Conservation (phyloP, 192 early-diverging fungal species). For the Pilobolus umbonatus region DNA sequence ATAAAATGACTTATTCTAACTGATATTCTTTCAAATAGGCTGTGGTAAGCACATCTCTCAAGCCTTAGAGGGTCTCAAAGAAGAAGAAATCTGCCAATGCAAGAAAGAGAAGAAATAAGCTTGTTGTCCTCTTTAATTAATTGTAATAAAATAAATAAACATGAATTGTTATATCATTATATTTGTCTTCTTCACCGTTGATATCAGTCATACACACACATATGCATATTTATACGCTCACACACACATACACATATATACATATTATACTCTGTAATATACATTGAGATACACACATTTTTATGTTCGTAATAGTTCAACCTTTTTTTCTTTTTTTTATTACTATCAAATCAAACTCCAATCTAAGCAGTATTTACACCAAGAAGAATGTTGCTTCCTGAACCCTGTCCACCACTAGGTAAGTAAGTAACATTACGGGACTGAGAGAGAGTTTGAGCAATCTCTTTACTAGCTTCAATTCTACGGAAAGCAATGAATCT, state of each 20-base stretch:
- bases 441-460: constrained; percentile 80
- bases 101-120: constrained; percentile 17
- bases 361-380: constrained; percentile 51
- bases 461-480: constrained; percentile 96
- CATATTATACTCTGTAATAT: too few species aligned
- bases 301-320: neutral
- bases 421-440: constrained; percentile 90
- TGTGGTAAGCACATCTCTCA: constrained; percentile 26
- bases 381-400: constrained; percentile 68
- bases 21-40: constrained; percentile 5
- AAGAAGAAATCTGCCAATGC: constrained; percentile 27
- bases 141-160: neutral
- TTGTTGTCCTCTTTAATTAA: neutral
- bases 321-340: constrained; percentile 1
- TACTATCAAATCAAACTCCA: neutral
- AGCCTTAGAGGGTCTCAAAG: constrained; percentile 22
- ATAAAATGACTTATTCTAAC: neutral
- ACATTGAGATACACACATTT: neutral
- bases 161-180: too few species aligned
- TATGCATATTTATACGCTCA: too few species aligned
- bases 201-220: too few species aligned
- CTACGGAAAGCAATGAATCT: constrained; percentile 87
- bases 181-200: too few species aligned
- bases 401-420: constrained; percentile 54
- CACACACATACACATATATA: too few species aligned